Evolutionary conservation across 257 asterid genomes (phyloP).

Genomic region (Nicotiana sylvestris): DNA sequence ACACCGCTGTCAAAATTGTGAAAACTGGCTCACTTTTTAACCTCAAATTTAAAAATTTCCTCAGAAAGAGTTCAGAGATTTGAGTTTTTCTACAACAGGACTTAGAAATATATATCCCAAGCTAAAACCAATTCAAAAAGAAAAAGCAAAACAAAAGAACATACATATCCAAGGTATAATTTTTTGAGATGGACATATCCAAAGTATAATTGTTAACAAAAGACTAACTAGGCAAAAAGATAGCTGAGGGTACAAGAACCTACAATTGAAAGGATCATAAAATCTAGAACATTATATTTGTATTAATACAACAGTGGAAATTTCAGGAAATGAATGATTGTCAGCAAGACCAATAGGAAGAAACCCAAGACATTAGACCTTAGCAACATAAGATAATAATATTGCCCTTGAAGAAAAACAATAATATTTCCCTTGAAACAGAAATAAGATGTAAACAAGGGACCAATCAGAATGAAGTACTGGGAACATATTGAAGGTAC

Average conservation of each 20-base stretch:
- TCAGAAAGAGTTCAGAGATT: background rate
- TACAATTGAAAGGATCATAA: background rate
- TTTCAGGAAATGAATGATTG: background rate
- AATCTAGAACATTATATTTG: background rate
- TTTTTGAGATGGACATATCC: background rate
- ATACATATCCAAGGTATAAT: background rate
- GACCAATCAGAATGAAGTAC: background rate
- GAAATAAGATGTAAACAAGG: background rate
- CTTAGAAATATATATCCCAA: background rate
- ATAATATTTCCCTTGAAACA: background rate
- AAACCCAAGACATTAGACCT: background rate
- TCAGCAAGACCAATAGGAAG: conserved; percentile 1
- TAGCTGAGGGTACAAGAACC: background rate
- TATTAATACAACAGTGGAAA: background rate
- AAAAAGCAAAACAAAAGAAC: no score
- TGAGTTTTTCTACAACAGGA: background rate
- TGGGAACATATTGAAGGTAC: background rate
- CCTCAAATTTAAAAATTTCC: background rate
- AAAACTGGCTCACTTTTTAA: background rate
- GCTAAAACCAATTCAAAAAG: background rate
- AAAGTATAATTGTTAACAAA: background rate
- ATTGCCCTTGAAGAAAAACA: background rate
- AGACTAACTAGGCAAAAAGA: background rate
- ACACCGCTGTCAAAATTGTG: background rate
- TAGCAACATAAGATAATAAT: background rate